Evolutionary conservation across 1,139 yeast genomes (phyloP).

Genomic region (Saccharomyces hybrid): DNA sequence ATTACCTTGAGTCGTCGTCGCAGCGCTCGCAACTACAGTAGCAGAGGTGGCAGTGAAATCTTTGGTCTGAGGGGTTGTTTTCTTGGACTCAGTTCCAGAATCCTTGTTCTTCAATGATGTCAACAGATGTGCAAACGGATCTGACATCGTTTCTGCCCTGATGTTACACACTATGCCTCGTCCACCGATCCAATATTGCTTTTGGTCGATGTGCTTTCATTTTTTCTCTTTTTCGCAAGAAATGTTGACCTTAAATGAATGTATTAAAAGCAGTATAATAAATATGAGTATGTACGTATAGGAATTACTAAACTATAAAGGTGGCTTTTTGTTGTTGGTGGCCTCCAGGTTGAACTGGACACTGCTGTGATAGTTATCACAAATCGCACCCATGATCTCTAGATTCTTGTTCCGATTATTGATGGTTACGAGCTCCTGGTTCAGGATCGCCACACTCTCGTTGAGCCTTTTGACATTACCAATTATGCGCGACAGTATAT

Average conservation of each 20-base stretch:
- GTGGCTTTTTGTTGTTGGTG: slow-evolving; percentile 56
- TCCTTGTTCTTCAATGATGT: slow-evolving; percentile 26
- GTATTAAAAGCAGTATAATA: background rate
- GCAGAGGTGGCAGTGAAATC: background rate
- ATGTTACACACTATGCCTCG: background rate
- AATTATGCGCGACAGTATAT: slow-evolving; percentile 66
- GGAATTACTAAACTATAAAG: slow-evolving; percentile 23
- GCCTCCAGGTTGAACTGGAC: slow-evolving; percentile 67
- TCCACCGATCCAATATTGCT: background rate
- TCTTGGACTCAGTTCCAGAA: background rate
- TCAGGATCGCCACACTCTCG: slow-evolving; percentile 60
- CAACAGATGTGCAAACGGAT: slow-evolving; percentile 42
- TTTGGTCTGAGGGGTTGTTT: background rate
- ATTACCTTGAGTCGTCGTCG: background rate
- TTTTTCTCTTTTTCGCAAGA: background rate
- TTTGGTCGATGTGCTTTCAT: background rate
- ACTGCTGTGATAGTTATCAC: slow-evolving; percentile 71
- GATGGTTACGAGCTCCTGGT: slow-evolving; percentile 36
- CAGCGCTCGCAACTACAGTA: background rate
- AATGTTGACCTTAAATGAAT: background rate
- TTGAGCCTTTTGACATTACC: slow-evolving; percentile 70
- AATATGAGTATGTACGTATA: background rate
- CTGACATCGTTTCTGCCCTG: slow-evolving; percentile 19
- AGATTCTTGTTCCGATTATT: slow-evolving; percentile 60
- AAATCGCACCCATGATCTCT: slow-evolving; percentile 69